Conservation (phyloP, 495 filamentous ascomycete species). For the Amphirosellinia nigrospora region DNA sequence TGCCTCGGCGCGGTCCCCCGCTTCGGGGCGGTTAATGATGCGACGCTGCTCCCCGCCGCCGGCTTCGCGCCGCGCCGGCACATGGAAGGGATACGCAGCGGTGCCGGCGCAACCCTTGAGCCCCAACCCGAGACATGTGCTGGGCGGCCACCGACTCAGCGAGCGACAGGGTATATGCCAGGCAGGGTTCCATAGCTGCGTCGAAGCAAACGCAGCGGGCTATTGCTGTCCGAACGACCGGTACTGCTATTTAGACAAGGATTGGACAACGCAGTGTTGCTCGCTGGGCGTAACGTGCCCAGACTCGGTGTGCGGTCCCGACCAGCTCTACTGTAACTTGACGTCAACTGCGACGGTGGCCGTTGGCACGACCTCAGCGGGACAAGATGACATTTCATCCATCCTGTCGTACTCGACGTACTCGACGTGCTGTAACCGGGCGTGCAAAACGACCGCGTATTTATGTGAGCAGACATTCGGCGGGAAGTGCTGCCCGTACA, state of each 20-base stretch:
- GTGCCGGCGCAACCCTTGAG: slow-evolving; percentile 28
- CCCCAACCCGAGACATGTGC: not conserved
- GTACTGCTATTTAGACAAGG: slow-evolving; percentile 37
- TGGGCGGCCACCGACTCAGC: not conserved
- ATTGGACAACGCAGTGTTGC: slow-evolving; percentile 43
- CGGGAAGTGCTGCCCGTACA: slow-evolving; percentile 53
- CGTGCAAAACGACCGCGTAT: slow-evolving; percentile 46
- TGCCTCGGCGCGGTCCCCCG: slow-evolving; percentile 17
- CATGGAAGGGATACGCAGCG: slow-evolving; percentile 29
- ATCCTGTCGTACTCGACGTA: slow-evolving; percentile 5
- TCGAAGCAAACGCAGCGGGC: slow-evolving; percentile 26
- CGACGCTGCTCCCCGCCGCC: slow-evolving; percentile 22
- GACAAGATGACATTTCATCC: slow-evolving; percentile 28
- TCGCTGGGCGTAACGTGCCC: slow-evolving; percentile 43
- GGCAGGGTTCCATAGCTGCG: slow-evolving; percentile 28
- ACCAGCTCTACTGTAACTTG: slow-evolving; percentile 29
- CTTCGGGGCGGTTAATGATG: slow-evolving; percentile 26
- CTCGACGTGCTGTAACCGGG: slow-evolving; percentile 47
- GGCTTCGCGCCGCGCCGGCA: slow-evolving; percentile 36
- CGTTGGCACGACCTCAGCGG: slow-evolving; percentile 31
- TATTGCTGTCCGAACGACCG: slow-evolving; percentile 37
- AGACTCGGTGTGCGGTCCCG: slow-evolving; percentile 39
- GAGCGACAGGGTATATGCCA: not conserved
- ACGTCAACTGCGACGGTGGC: slow-evolving; percentile 30
- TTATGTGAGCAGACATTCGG: slow-evolving; percentile 49